A percentile compares a stretch with the other conserved stretches of the same genome.
These are phyloP conservation scores for Chrysoporthe puriensis DNA, from an alignment of 2,329 filamentous ascomycete species.

Conservation along the genomic window DNA sequence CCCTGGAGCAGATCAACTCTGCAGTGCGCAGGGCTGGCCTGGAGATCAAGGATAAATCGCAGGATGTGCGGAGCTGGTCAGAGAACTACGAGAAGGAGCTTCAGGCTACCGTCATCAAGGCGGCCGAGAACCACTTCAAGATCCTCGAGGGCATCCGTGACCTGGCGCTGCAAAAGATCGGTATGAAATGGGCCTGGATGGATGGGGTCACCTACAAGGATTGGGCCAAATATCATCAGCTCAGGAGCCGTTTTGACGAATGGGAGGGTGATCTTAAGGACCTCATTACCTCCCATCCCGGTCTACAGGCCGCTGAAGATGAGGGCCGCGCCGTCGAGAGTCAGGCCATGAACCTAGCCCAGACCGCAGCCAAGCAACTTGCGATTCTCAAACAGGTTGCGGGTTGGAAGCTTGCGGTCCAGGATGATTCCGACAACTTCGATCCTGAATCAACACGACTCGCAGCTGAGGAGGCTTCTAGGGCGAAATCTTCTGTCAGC, in stretches of 20 bases:
- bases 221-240: conserved; percentile 90
- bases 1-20: conserved; percentile 47
- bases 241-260: conserved; percentile 80
- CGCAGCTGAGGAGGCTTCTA: conserved; percentile 51
- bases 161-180: conserved; percentile 85
- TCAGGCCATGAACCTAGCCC: conserved; percentile 78
- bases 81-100: conserved; percentile 72
- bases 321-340: conserved; percentile 65
- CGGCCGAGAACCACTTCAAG: conserved; percentile 78
- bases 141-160: conserved; percentile 83
- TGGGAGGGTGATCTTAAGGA: conserved; percentile 84
- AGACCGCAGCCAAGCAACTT: conserved; percentile 79
- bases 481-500: conserved; percentile 29
- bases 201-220: conserved; percentile 96
- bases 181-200: conserved; percentile 94
- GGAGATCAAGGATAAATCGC: conserved; percentile 75
- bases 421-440: conserved; percentile 79
- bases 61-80: conserved; percentile 77
- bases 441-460: conserved; percentile 66
- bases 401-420: conserved; percentile 77
- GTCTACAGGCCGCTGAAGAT: conserved; percentile 68
- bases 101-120: conserved; percentile 67
- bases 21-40: conserved; percentile 70
- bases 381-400: conserved; percentile 80
- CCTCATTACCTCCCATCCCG: conserved; percentile 74